phyloP scores from a whole-genome alignment of 75 land plant species.

The Cunninghamia lanceolata region DNA sequence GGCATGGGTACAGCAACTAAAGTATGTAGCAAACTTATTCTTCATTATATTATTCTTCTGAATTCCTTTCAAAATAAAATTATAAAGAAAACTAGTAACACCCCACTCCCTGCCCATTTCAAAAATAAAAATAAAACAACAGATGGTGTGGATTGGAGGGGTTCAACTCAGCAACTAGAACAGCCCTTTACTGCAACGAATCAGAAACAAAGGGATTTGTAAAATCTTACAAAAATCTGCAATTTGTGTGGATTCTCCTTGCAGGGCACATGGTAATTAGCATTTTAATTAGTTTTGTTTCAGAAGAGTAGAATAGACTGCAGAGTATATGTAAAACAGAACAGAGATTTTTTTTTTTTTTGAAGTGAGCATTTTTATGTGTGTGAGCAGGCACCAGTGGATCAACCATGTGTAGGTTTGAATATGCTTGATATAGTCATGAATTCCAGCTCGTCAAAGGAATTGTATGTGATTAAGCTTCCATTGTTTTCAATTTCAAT shows the following conservation, averaged over 20 bases:
- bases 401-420: conserved; percentile 56
- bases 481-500: too few species aligned
- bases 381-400: conserved; percentile 50
- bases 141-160: conserved; percentile 69
- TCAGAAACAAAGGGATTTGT: conserved; percentile 52
- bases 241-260: conserved; percentile 78
- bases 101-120: too few species aligned
- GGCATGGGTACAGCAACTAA: conserved; percentile 83
- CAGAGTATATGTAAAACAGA: background rate
- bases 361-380: background rate
- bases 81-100: background rate
- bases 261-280: conserved; percentile 86
- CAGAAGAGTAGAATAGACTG: background rate
- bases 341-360: background rate
- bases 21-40: conserved; percentile 27
- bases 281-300: conserved; percentile 9
- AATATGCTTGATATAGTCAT: conserved; percentile 49
- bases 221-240: conserved; percentile 62
- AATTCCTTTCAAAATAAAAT: background rate
- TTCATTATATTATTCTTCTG: background rate
- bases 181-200: conserved; percentile 48
- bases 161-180: conserved; percentile 39
- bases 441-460: conserved; percentile 22
- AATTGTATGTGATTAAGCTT: too few species aligned
- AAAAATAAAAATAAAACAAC: conserved; percentile 3